Base-by-base conservation (phyloP, 2,329 filamentous ascomycete genomes). In the Fusarium sp. region DNA sequence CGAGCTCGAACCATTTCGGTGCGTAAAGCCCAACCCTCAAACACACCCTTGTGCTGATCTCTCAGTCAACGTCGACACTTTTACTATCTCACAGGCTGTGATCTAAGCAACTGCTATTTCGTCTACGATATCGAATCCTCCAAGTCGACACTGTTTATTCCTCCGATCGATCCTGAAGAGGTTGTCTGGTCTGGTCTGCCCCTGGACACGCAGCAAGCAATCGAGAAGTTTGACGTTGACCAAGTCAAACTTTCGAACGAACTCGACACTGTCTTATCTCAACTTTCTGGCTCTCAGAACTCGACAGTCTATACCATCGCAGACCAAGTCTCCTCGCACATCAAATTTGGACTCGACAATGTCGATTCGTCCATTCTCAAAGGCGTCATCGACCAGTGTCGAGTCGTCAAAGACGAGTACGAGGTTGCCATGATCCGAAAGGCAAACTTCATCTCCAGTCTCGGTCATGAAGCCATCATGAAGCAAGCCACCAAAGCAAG, bases 11-110 rank as follows among this genome's bases (percentile, higher is more conserved):
- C 94, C 33, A 2, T 57, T 57, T 9, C 53, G 53, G 53, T 38
- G 11, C 17, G 49, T 35, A 16, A 17, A 8, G n/a, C n/a, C 33
- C 10, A 4, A 10, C 2, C 31, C 31, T 6, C 27, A 7, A n/a
- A 8, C 17, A 35, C 4, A 11, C 31, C 14, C 17, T 27, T 29
- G 55, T 29, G 55, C 36, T 40, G 16, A 42, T 31, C 22, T 22
- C 8, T 42, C 75, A 94, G 94, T 75, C 95, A 98, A 84, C 93
- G 95, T 73, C 92, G 96, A 60, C 93, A 91, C 81, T 98, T 98
- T 85, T 98, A 93, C 89, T 98, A 98, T 83, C 87, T 98, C 46
- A 96, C 94, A 31, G 96, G 96, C 76, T 97, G 87, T 79, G 88
- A 91, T 69, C 87, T 96, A 33, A 90, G 95, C 66, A 94, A 98